Evolutionary conservation across 2,329 filamentous ascomycete genomes (phyloP).

Genomic region (Macroventuria anomochaeta): DNA sequence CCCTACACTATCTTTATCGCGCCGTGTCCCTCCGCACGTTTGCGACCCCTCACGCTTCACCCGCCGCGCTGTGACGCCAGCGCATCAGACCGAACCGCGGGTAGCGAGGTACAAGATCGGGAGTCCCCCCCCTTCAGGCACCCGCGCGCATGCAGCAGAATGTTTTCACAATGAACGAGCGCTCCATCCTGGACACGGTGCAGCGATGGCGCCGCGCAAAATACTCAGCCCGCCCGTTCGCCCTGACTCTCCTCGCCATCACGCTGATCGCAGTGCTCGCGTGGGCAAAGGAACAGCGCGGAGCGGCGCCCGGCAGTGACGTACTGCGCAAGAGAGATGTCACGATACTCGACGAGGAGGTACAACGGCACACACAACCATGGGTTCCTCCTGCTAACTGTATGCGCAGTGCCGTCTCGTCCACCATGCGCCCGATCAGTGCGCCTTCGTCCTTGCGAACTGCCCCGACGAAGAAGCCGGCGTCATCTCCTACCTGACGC

Average conservation of each 20-base stretch:
- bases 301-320: neutral
- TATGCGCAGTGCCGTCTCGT: conserved; percentile 74
- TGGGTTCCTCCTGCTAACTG: neutral
- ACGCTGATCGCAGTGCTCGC: conserved; percentile 37
- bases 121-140: neutral
- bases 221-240: conserved; percentile 48
- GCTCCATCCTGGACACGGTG: conserved; percentile 25
- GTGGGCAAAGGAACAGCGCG: conserved; percentile 30
- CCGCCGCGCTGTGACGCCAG: conserved; percentile 20
- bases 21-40: neutral
- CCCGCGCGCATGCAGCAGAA: conserved; percentile 17
- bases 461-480: conserved; percentile 91
- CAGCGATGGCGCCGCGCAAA: conserved; percentile 38
- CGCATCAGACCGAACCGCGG: conserved; percentile 9
- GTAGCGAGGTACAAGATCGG: neutral
- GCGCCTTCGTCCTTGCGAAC: conserved; percentile 80
- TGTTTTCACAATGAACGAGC: conserved; percentile 33
- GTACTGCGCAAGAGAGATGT: conserved; percentile 29
- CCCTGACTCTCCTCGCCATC: conserved; percentile 43
- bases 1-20: neutral
- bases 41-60: conserved; percentile 23
- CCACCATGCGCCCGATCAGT: conserved; percentile 77
- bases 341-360: conserved; percentile 47
- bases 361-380: neutral
- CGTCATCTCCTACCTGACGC: conserved; percentile 81